Conservation (phyloP, 2,329 filamentous ascomycete species). For the Sclerotinia subarctica region DNA sequence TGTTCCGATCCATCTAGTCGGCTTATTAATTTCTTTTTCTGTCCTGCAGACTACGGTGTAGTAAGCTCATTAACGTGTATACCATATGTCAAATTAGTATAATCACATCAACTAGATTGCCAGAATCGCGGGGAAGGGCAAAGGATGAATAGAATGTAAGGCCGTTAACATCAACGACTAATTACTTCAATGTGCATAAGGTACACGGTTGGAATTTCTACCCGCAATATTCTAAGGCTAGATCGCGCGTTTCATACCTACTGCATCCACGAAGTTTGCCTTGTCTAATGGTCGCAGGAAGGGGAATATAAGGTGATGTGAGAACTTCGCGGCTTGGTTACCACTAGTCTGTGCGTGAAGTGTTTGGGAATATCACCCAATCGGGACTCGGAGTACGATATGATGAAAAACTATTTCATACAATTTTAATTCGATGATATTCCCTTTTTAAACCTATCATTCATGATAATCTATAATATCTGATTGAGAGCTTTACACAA, state of each 20-base stretch:
- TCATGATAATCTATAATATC: background rate
- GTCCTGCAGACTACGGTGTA: background rate
- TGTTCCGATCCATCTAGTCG: background rate
- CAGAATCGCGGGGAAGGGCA: constrained; percentile 3
- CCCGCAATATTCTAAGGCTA: background rate
- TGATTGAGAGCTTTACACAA: background rate
- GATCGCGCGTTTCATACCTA: constrained; percentile 3
- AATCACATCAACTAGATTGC: background rate
- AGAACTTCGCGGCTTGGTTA: constrained; percentile 9
- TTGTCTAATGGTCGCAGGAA: background rate
- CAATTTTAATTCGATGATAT: background rate
- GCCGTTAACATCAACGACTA: background rate
- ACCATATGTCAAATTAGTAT: background rate
- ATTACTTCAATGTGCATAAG: background rate
- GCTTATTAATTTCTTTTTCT: constrained; percentile 2
- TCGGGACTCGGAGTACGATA: background rate
- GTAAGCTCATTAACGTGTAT: background rate
- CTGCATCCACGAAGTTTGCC: background rate
- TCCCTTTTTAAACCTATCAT: background rate
- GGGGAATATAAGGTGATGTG: background rate
- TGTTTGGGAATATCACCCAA: constrained; percentile 13
- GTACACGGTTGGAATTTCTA: constrained; percentile 3
- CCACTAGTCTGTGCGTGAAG: constrained; percentile 19
- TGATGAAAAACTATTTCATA: background rate
- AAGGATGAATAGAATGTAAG: background rate